Conservation (phyloP, 345 rosid species). For the Balakata baccata region DNA sequence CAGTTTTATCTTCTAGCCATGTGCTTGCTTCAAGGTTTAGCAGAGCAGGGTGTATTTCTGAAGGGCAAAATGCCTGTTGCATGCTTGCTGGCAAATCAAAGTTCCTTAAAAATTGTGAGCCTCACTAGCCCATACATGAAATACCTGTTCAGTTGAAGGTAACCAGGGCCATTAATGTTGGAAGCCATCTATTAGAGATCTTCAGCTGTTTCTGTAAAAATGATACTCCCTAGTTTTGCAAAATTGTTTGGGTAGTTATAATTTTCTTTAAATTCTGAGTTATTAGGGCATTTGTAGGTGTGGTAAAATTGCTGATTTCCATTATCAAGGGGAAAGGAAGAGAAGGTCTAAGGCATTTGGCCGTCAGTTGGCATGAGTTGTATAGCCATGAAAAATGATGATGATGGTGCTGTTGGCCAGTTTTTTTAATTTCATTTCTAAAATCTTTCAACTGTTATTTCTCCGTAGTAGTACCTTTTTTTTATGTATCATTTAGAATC, state of each 20-base stretch:
- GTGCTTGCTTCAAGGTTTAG: background rate
- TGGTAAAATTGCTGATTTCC: background rate
- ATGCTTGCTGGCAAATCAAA: background rate
- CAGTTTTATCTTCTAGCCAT: background rate
- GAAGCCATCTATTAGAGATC: background rate
- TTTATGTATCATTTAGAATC: background rate
- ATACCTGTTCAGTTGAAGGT: background rate
- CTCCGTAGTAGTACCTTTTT: background rate
- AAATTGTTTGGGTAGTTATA: too few relatives aligned
- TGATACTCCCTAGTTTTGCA: too few relatives aligned
- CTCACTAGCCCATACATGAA: background rate
- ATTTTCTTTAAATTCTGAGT: background rate
- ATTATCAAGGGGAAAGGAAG: background rate
- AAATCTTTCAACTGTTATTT: background rate
- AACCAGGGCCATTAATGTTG: background rate
- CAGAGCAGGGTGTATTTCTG: background rate
- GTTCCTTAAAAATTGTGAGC: background rate
- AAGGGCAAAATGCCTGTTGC: background rate
- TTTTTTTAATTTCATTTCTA: background rate
- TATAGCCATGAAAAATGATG: background rate
- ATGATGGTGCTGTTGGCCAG: background rate
- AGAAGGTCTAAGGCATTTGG: background rate
- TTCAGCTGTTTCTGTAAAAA: background rate
- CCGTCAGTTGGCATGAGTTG: background rate
- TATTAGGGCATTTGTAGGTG: background rate